These are phyloP conservation scores for Fragaria vesca DNA, from an alignment of 306 rosid species.

Conservation along the genomic window DNA sequence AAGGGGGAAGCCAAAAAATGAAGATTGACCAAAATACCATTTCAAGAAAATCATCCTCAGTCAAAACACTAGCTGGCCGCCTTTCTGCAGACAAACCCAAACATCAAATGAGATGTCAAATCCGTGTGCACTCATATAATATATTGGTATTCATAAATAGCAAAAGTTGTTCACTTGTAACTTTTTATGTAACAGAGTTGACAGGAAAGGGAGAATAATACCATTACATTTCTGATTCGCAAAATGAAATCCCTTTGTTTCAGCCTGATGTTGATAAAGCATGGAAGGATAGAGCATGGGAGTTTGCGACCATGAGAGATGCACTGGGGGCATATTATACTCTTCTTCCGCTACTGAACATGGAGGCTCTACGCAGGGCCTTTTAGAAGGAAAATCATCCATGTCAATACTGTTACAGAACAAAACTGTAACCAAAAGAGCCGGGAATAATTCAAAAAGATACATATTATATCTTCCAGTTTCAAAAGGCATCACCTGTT, in stretches of 20 bases:
- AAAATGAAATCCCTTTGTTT: slow-evolving; percentile 40
- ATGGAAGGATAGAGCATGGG: slow-evolving; percentile 48
- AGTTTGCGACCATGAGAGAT: slow-evolving; percentile 53
- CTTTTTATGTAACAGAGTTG: slow-evolving; percentile 36
- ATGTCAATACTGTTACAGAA: slow-evolving; percentile 42
- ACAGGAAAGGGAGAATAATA: slow-evolving; percentile 24
- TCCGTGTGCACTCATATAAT: slow-evolving; percentile 37
- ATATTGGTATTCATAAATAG: slow-evolving; percentile 30
- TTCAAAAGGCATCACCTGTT: slow-evolving; percentile 41
- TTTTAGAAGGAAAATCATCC: slow-evolving; percentile 45
- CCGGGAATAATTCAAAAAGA: slow-evolving; percentile 15
- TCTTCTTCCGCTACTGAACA: slow-evolving; percentile 46
- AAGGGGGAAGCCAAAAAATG: neutral
- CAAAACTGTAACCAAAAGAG: slow-evolving; percentile 26
- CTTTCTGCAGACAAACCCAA: slow-evolving; percentile 55
- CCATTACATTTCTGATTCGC: slow-evolving; percentile 46
- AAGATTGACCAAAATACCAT: slow-evolving; percentile 45
- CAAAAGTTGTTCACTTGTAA: slow-evolving; percentile 38
- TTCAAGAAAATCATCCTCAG: slow-evolving; percentile 75
- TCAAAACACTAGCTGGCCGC: slow-evolving; percentile 49
- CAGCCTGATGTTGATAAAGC: slow-evolving; percentile 50
- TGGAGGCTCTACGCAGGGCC: slow-evolving; percentile 40
- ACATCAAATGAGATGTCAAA: slow-evolving; percentile 41
- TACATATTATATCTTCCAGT: slow-evolving; percentile 19
- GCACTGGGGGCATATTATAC: slow-evolving; percentile 31